Evolutionary conservation across 2,329 filamentous ascomycete species (phyloP).

Genomic region (Elsinoe fawcettii): DNA sequence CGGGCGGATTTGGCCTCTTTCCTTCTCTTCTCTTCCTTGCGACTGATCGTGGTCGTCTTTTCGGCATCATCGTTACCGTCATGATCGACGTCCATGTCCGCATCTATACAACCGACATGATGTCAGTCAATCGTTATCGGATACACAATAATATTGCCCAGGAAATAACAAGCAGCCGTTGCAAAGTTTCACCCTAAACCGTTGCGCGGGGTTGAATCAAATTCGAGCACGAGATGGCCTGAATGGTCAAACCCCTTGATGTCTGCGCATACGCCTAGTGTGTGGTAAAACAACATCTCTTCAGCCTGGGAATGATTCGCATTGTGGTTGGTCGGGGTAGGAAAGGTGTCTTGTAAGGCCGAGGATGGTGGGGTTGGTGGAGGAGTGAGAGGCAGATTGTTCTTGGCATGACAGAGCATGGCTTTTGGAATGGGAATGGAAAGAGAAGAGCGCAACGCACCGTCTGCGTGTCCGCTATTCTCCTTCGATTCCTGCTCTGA

Average conservation of each 20-base stretch:
- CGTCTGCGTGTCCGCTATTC: conserved; percentile 19
- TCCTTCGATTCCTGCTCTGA: conserved; percentile 20
- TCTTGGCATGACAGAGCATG: conserved; percentile 17
- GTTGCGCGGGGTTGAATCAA: conserved; percentile 26
- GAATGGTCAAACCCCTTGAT: conserved; percentile 32
- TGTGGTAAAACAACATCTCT: conserved; percentile 31
- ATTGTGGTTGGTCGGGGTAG: conserved; percentile 24
- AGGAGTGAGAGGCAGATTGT: conserved; percentile 17
- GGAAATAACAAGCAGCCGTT: conserved; percentile 13
- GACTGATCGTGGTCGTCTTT: conserved; percentile 18
- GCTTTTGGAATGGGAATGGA: conserved; percentile 19
- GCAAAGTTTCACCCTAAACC: conserved; percentile 19
- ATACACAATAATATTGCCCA: conserved; percentile 18
- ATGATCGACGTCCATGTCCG: conserved; percentile 34
- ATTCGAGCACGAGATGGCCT: conserved; percentile 31
- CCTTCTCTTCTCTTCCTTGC: conserved; percentile 20
- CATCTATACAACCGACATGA: conserved; percentile 16
- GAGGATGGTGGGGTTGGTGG: conserved; percentile 18
- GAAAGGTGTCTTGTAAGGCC: conserved; percentile 15
- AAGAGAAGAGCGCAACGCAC: conserved; percentile 22
- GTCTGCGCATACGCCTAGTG: conserved; percentile 34
- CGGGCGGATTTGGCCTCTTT: conserved; percentile 30
- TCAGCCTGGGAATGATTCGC: conserved; percentile 19
- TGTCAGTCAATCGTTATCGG: conserved; percentile 26
- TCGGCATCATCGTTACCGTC: conserved; percentile 21